Conservation (phyloP, 2,329 filamentous ascomycete species). For the Botrytis deweyae region DNA sequence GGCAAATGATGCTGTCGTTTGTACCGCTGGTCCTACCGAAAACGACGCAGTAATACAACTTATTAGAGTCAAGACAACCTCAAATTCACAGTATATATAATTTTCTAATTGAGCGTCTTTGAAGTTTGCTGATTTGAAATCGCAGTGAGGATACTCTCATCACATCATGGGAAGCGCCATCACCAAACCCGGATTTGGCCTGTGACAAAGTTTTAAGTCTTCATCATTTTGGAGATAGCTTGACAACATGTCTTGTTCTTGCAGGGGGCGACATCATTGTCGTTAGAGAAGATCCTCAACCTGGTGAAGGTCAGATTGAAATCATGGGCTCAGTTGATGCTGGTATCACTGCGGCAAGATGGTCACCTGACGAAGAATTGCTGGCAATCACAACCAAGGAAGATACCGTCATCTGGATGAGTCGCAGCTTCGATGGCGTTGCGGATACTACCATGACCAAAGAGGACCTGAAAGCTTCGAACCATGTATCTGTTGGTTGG, state of each 20-base stretch:
- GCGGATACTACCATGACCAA: conserved; percentile 68
- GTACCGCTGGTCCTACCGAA: conserved; percentile 77
- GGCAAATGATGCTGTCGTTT: conserved; percentile 72
- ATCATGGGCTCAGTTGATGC: conserved; percentile 93
- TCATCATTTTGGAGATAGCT: conserved; percentile 81
- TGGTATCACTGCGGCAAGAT: conserved; percentile 83
- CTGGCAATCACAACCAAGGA: conserved; percentile 79
- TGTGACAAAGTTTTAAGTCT: conserved; percentile 75
- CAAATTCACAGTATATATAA: conserved; percentile 36
- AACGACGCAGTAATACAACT: conserved; percentile 73
- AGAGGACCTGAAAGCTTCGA: conserved; percentile 82
- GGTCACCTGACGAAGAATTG: conserved; percentile 95
- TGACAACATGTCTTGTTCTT: conserved; percentile 77
- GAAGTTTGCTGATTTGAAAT: conserved; percentile 35
- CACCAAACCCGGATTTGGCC: conserved; percentile 70
- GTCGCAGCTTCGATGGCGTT: conserved; percentile 81
- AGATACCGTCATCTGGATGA: conserved; percentile 86
- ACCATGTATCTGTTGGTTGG: conserved; percentile 96
- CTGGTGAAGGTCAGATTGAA: conserved; percentile 78
- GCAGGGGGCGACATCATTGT: conserved; percentile 89
- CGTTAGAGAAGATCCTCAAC: conserved; percentile 68
- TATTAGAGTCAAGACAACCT: conserved; percentile 51
- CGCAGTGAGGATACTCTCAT: conserved; percentile 48
- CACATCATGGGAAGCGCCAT: conserved; percentile 86
- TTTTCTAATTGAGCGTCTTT: background rate